Percentiles rank a stretch among this genome's conserved stretches.
Conservation (phyloP, 2,329 filamentous ascomycete genomes). For the Cladorrhinum sp. region DNA sequence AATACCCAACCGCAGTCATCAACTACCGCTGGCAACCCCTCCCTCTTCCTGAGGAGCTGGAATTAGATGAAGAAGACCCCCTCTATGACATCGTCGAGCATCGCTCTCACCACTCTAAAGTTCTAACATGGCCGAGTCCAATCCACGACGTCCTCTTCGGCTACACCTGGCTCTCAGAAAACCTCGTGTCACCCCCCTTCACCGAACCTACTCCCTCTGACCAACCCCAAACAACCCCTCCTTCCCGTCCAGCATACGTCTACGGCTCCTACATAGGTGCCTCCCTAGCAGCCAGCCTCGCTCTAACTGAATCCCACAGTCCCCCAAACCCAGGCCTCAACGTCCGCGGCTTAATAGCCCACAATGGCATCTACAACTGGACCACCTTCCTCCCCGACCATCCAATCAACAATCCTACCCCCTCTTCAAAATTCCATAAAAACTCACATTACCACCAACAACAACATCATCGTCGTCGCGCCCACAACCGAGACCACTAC, state of each 20-base stretch:
- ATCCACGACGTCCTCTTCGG: slow-evolving; percentile 55
- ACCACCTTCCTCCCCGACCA: slow-evolving; percentile 57
- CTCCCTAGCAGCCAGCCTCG: slow-evolving; percentile 53
- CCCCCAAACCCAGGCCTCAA: slow-evolving; percentile 34
- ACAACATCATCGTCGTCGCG: neutral
- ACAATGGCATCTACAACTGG: slow-evolving; percentile 65
- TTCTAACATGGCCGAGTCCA: slow-evolving; percentile 54
- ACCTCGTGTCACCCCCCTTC: slow-evolving; percentile 32
- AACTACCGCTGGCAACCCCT: slow-evolving; percentile 55
- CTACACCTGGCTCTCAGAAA: slow-evolving; percentile 51
- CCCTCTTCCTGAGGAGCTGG: neutral
- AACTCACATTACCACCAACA: slow-evolving; percentile 15
- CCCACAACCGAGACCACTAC: neutral
- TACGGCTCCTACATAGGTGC: slow-evolving; percentile 59
- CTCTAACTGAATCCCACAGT: slow-evolving; percentile 52
- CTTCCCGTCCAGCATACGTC: slow-evolving; percentile 40
- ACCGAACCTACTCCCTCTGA: neutral
- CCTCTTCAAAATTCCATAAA: too few species aligned
- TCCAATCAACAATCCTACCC: slow-evolving; percentile 40
- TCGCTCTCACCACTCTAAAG: too few species aligned
- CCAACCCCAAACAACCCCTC: neutral
- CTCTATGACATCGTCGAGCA: slow-evolving; percentile 8
- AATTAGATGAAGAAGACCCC: neutral
- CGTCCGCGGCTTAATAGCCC: slow-evolving; percentile 53
- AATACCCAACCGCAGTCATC: slow-evolving; percentile 51